Evolutionary conservation across 2,329 filamentous ascomycete species (phyloP).

Genomic region (Apiospora saccharicola): DNA sequence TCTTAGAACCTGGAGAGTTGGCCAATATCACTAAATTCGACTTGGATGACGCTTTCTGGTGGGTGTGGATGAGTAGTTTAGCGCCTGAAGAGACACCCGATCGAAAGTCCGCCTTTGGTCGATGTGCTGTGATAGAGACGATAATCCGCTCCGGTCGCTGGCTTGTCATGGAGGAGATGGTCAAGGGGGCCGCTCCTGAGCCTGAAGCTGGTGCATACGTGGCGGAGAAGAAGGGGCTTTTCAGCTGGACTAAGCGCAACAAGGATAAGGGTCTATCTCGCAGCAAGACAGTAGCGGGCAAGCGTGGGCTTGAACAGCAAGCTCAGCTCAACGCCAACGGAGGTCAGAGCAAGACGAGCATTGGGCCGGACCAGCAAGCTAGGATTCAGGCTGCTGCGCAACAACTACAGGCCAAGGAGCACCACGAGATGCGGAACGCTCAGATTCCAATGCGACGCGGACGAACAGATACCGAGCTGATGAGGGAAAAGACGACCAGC

Average conservation of each 20-base stretch:
- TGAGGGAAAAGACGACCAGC: slow-evolving; percentile 82
- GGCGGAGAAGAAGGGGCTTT: slow-evolving; percentile 93
- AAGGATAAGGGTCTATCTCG: slow-evolving; percentile 67
- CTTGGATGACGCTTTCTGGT: slow-evolving; percentile 97
- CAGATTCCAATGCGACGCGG: slow-evolving; percentile 55
- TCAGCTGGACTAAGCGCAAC: slow-evolving; percentile 81
- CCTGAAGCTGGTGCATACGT: slow-evolving; percentile 88
- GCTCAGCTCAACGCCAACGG: slow-evolving; percentile 49
- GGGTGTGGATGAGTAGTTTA: slow-evolving; percentile 99
- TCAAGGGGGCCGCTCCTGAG: slow-evolving; percentile 89
- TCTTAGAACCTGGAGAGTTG: slow-evolving; percentile 88
- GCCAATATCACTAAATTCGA: slow-evolving; percentile 88
- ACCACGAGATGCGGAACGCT: slow-evolving; percentile 57
- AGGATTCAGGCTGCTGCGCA: slow-evolving; percentile 91
- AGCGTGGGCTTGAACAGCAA: slow-evolving; percentile 59
- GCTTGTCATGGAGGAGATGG: slow-evolving; percentile 95
- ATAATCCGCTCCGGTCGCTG: slow-evolving; percentile 81
- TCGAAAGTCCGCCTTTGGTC: slow-evolving; percentile 91
- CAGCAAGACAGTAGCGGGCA: slow-evolving; percentile 73
- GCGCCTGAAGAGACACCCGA: slow-evolving; percentile 86
- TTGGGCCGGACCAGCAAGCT: slow-evolving; percentile 90
- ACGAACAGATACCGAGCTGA: slow-evolving; percentile 63
- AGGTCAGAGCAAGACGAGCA: slow-evolving; percentile 77
- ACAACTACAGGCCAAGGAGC: slow-evolving; percentile 76
- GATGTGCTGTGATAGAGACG: slow-evolving; percentile 92